Percentiles rank a stretch among this genome's conserved stretches.
These are phyloP conservation scores for Ajuga chamaepitys DNA, from an alignment of 257 asterid genomes.

Conservation along the genomic window DNA sequence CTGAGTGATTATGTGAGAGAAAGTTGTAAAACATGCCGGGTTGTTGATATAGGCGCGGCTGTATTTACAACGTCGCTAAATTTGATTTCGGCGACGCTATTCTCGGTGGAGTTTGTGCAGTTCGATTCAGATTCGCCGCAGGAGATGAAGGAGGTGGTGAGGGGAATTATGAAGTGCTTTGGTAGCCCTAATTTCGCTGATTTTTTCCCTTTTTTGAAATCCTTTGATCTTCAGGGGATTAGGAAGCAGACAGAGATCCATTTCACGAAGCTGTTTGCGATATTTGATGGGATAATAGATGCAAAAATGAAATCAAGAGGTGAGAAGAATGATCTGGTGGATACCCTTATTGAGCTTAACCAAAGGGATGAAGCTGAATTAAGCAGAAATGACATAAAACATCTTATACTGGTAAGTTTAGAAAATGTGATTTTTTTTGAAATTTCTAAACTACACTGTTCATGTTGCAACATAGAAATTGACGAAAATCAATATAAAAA, in stretches of 20 bases:
- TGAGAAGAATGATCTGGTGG: constrained; percentile 25
- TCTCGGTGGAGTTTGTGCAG: constrained; percentile 28
- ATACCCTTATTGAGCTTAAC: background rate
- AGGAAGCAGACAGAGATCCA: constrained; percentile 15
- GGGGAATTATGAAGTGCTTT: constrained; percentile 27
- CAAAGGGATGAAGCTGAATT: background rate
- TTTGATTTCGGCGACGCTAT: no score
- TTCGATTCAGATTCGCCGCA: constrained; percentile 32
- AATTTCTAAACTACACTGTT: no score
- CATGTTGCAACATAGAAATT: no score
- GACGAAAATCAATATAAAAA: no score
- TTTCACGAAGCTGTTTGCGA: constrained; percentile 22
- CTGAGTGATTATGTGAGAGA: constrained; percentile 22
- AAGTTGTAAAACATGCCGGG: constrained; percentile 22
- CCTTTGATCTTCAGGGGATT: constrained; percentile 38
- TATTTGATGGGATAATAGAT: constrained; percentile 30
- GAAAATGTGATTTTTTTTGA: no score
- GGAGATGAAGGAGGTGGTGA: constrained; percentile 36
- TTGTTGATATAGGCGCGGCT: constrained; percentile 24
- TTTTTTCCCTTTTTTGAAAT: constrained; percentile 31
- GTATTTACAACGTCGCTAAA: no score
- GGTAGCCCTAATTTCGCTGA: constrained; percentile 40
- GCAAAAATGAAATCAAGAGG: constrained; percentile 25
- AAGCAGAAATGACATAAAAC: background rate
- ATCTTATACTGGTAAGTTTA: background rate